Evolutionary conservation across 495 filamentous ascomycete genomes (phyloP).

Genomic region (Clavariopsis aquatica): DNA sequence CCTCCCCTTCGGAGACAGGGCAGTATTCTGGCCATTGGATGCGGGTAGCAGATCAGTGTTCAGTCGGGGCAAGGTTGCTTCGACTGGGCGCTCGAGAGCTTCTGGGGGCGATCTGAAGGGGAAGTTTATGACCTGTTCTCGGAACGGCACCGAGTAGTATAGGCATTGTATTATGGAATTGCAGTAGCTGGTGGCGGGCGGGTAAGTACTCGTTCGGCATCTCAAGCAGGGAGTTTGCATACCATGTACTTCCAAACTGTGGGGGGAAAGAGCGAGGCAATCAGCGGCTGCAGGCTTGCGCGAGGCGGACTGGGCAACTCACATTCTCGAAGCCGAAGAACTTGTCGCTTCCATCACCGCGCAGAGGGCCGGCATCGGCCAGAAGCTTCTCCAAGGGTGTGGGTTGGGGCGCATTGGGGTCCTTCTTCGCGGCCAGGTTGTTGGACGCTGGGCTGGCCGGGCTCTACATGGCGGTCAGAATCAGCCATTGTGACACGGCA

Average conservation of each 20-base stretch:
- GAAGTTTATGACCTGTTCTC: conserved; percentile 92
- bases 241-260: conserved; percentile 98
- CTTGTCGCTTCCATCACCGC: conserved; percentile 91
- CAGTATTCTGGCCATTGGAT: conserved; percentile 27
- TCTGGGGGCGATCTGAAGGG: conserved; percentile 66
- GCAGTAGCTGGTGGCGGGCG: conserved; percentile 67
- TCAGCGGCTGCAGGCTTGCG: conserved; percentile 40
- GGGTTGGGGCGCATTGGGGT: conserved; percentile 63
- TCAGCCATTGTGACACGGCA: conserved; percentile 21
- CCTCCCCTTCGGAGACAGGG: conserved; percentile 34
- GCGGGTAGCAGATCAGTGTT: conserved; percentile 46
- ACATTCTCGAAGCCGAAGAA: conserved; percentile 99
- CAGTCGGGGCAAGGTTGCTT: conserved; percentile 47
- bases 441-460: conserved; percentile 50
- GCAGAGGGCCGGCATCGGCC: conserved; percentile 72
- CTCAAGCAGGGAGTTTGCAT: conserved; percentile 39
- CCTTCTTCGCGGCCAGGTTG: conserved; percentile 64
- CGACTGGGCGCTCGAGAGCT: conserved; percentile 52
- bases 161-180: conserved; percentile 98
- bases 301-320: conserved; percentile 45
- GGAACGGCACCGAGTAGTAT: conserved; percentile 92
- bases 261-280: conserved; percentile 13
- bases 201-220: not conserved
- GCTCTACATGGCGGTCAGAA: conserved; percentile 40
- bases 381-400: conserved; percentile 84